Evolutionary conservation across 163 green algal genomes (phyloP).

Genomic region (Scenedesmus sp.): DNA sequence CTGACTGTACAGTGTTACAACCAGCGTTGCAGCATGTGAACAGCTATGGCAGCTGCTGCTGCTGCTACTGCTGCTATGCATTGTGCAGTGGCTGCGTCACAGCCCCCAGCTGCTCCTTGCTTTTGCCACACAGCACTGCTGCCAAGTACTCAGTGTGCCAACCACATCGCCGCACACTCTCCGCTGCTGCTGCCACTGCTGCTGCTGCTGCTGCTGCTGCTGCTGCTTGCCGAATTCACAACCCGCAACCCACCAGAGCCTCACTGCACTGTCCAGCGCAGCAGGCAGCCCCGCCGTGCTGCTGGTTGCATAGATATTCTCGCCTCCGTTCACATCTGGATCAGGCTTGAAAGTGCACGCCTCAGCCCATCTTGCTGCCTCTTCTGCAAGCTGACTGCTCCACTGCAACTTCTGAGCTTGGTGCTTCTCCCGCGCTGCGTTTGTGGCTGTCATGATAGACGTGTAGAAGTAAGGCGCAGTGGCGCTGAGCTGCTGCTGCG

Average conservation of each 20-base stretch:
- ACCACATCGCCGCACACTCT: not conserved
- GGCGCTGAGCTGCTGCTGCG: not conserved
- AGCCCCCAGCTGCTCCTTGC: slow-evolving; percentile 3
- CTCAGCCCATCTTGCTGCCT: not conserved
- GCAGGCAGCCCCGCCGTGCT: not conserved
- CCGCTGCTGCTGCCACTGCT: slow-evolving; percentile 15
- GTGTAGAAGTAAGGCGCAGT: not conserved
- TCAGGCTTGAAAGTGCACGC: not conserved
- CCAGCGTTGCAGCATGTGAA: not conserved
- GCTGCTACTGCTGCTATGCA: not conserved
- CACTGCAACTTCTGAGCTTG: not conserved
- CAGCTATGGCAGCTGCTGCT: not conserved
- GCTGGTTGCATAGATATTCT: not conserved
- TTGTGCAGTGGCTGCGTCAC: not conserved
- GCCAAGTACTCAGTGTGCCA: too few relatives aligned
- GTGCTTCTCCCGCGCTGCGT: not conserved
- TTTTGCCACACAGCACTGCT: too few relatives aligned
- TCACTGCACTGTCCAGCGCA: not conserved
- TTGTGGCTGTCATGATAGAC: not conserved
- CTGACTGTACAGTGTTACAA: not conserved
- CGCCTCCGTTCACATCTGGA: not conserved
- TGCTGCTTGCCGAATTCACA: not conserved
- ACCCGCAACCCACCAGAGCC: not conserved
- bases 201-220: not conserved
- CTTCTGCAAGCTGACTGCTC: not conserved